phyloP scores from a whole-genome alignment of 1,284 basidiomycete genomes.

The Sanghuangporus weigelae region DNA sequence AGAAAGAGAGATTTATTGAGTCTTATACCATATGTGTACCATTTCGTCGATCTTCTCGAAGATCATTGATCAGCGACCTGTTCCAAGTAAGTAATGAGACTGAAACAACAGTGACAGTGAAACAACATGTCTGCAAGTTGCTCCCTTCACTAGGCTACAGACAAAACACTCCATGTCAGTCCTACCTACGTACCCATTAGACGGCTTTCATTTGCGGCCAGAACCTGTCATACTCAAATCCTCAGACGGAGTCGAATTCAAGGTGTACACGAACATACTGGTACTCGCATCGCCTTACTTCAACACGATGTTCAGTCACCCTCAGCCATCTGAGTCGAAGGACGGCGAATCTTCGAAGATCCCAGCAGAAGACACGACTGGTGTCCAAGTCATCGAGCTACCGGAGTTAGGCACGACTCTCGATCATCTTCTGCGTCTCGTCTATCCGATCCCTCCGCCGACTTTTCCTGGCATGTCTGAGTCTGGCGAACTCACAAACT shows the following conservation, averaged over 20 bases:
- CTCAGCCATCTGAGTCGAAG: constrained; percentile 15
- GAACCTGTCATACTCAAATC: constrained; percentile 20
- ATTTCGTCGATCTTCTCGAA: too few species aligned
- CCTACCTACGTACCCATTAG: neutral
- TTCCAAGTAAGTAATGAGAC: too few species aligned
- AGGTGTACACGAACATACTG: constrained; percentile 23
- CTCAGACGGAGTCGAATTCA: constrained; percentile 21
- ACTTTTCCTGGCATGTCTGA: constrained; percentile 7
- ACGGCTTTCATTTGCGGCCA: constrained; percentile 2
- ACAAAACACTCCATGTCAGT: neutral
- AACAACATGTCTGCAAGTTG: too few species aligned
- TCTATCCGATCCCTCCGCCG: constrained; percentile 36
- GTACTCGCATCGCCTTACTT: constrained; percentile 24
- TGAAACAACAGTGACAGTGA: too few species aligned
- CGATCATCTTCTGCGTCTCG: constrained; percentile 46
- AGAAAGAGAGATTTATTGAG: too few species aligned
- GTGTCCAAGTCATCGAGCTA: constrained; percentile 44
- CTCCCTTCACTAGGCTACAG: too few species aligned
- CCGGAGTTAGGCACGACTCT: constrained; percentile 44
- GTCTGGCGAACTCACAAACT: neutral
- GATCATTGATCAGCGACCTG: too few species aligned
- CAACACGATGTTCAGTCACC: constrained; percentile 24
- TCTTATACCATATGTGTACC: too few species aligned
- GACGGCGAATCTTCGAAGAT: neutral
- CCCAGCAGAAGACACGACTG: constrained; percentile 24